Conservation (phyloP, 345 rosid species). For the Erodium maritimum region DNA sequence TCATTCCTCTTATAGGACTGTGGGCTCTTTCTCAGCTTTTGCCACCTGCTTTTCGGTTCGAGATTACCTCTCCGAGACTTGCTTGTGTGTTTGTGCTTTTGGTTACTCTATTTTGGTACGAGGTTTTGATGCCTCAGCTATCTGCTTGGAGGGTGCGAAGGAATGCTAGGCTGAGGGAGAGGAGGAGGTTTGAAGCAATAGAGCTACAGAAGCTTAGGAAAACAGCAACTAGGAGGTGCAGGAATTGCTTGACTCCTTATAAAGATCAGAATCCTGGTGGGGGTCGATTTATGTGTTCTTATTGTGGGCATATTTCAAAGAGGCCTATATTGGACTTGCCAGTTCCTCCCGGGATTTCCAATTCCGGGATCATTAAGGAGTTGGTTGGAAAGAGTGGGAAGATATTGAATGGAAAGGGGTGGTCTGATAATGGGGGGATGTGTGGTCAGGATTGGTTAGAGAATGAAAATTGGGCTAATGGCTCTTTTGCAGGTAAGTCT, state of each 20-base stretch:
- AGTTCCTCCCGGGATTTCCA: constrained; percentile 52
- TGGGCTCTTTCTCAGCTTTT: constrained; percentile 98
- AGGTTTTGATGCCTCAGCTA: constrained; percentile 91
- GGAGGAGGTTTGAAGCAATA: constrained; percentile 77
- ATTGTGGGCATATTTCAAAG: constrained; percentile 93
- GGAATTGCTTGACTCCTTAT: constrained; percentile 82
- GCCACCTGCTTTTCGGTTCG: constrained; percentile 94
- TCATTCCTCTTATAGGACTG: constrained; percentile 81
- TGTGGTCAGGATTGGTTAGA: constrained; percentile 80
- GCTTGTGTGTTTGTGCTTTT: constrained; percentile 89
- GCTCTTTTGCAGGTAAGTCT: constrained; percentile 37
- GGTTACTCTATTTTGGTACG: constrained; percentile 93
- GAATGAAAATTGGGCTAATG: constrained; percentile 55
- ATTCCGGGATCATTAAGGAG: constrained; percentile 76
- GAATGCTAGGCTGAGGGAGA: constrained; percentile 79
- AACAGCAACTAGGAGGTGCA: constrained; percentile 78
- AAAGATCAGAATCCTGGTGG: constrained; percentile 93
- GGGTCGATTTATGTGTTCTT: constrained; percentile 86
- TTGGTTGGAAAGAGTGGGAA: constrained; percentile 87
- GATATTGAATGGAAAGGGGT: constrained; percentile 71
- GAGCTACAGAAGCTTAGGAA: constrained; percentile 83
- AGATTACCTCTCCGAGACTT: constrained; percentile 82
- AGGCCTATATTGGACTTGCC: constrained; percentile 92
- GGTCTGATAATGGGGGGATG: constrained; percentile 74
- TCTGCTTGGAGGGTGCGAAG: constrained; percentile 82